phyloP scores from a whole-genome alignment of 306 rosid species.

The Ceratonia siliqua region DNA sequence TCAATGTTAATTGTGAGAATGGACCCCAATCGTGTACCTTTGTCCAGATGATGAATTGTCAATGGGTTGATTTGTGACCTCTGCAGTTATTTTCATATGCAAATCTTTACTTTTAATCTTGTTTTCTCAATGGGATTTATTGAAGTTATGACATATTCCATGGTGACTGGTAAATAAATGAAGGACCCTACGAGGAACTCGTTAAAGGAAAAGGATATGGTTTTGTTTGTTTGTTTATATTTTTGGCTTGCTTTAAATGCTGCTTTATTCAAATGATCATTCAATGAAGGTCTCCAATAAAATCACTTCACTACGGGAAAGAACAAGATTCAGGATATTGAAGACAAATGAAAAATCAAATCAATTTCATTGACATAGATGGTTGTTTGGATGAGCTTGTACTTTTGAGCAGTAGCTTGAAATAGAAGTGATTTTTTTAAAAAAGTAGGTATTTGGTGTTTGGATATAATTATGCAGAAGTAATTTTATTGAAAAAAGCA shows the following conservation, averaged over 20 bases:
- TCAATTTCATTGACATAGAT: not conserved
- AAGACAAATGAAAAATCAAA: not conserved
- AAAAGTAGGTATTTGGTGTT: no score
- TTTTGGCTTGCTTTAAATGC: not conserved
- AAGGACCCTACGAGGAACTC: not conserved
- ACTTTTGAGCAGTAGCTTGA: no score
- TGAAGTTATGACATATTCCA: not conserved
- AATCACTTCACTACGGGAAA: not conserved
- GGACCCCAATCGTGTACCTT: no score
- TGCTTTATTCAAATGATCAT: not conserved
- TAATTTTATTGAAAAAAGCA: no score
- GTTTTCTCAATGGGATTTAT: no score
- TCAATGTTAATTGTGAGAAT: no score
- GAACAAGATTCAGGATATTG: not conserved
- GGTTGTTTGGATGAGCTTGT: not conserved
- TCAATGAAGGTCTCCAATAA: not conserved
- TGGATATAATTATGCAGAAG: no score
- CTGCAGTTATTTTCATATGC: no score
- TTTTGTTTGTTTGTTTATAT: not conserved
- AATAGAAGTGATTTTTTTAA: no score
- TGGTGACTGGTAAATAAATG: not conserved
- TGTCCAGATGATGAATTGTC: no score
- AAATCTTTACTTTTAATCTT: no score
- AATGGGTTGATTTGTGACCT: no score
- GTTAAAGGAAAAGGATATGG: not conserved